These are phyloP conservation scores for Chytriomyces hyalinus DNA, from an alignment of 192 early-diverging fungal genomes.

Conservation along the genomic window DNA sequence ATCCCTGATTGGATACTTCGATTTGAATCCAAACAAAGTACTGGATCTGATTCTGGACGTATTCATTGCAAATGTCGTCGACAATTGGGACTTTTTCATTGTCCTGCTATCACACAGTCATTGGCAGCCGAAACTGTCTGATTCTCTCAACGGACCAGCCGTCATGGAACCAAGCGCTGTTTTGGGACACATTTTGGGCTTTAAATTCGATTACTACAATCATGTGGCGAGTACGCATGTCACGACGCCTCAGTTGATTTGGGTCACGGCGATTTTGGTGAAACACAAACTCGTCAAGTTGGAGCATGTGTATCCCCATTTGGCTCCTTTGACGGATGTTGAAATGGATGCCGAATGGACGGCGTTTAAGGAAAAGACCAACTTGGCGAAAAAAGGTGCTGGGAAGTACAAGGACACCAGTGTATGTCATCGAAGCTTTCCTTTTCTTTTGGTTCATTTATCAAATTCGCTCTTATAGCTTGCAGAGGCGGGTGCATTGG, in stretches of 20 bases:
- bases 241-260: slow-evolving; percentile 56
- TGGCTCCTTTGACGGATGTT: slow-evolving; percentile 56
- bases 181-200: slow-evolving; percentile 75
- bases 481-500: slow-evolving; percentile 42
- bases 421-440: slow-evolving; percentile 29
- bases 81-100: slow-evolving; percentile 75
- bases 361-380: slow-evolving; percentile 51
- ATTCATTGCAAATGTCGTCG: slow-evolving; percentile 71
- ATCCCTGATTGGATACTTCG: slow-evolving; percentile 73
- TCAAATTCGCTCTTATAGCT: slow-evolving; percentile 26
- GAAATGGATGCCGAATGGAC: slow-evolving; percentile 55
- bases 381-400: slow-evolving; percentile 40
- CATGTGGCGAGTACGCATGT: slow-evolving; percentile 12
- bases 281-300: slow-evolving; percentile 55
- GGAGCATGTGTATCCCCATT: slow-evolving; percentile 72
- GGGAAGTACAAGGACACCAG: slow-evolving; percentile 54
- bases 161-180: slow-evolving; percentile 8
- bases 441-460: background rate
- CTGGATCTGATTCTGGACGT: slow-evolving; percentile 77
- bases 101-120: slow-evolving; percentile 57
- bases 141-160: background rate
- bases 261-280: slow-evolving; percentile 63
- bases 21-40: slow-evolving; percentile 84
- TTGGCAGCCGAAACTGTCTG: slow-evolving; percentile 37
- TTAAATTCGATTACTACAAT: slow-evolving; percentile 72